Conservation (phyloP, 2,329 filamentous ascomycete species). For the Penicillium brasilianum region DNA sequence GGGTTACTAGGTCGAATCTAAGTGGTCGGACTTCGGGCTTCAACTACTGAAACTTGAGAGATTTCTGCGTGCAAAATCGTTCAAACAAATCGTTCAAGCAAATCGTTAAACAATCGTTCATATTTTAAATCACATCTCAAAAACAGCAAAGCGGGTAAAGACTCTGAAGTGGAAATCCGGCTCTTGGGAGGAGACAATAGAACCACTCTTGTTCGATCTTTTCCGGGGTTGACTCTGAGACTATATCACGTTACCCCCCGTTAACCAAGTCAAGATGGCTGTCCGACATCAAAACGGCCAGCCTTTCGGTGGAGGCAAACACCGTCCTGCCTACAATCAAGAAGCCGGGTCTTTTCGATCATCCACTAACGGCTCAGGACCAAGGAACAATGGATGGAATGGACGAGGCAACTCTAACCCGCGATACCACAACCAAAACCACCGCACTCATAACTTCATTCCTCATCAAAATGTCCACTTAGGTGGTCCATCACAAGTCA, state of each 20-base stretch:
- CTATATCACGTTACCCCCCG: background rate
- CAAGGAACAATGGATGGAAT: constrained; percentile 10
- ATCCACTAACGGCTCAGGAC: constrained; percentile 16
- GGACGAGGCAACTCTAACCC: background rate
- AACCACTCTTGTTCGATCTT: constrained; percentile 15
- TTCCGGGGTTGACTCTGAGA: background rate
- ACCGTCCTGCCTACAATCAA: constrained; percentile 13
- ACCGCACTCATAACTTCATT: background rate
- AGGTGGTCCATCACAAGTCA: background rate
- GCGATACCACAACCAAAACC: background rate
- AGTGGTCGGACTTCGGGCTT: constrained; percentile 26
- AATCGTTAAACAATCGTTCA: background rate
- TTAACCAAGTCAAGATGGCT: constrained; percentile 8
- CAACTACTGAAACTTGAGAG: constrained; percentile 17
- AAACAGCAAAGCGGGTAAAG: constrained; percentile 14
- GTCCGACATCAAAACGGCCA: background rate
- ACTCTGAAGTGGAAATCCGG: constrained; percentile 28
- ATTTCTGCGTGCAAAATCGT: constrained; percentile 20
- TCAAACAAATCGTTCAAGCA: constrained; percentile 1
- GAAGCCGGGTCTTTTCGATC: constrained; percentile 9
- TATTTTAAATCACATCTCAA: constrained; percentile 16
- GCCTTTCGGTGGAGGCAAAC: constrained; percentile 7
- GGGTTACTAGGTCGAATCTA: constrained; percentile 20
- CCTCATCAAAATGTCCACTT: background rate
- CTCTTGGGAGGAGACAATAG: constrained; percentile 20